phyloP scores from a whole-genome alignment of 2,329 filamentous ascomycete genomes.

The Lecanicillium sp. region DNA sequence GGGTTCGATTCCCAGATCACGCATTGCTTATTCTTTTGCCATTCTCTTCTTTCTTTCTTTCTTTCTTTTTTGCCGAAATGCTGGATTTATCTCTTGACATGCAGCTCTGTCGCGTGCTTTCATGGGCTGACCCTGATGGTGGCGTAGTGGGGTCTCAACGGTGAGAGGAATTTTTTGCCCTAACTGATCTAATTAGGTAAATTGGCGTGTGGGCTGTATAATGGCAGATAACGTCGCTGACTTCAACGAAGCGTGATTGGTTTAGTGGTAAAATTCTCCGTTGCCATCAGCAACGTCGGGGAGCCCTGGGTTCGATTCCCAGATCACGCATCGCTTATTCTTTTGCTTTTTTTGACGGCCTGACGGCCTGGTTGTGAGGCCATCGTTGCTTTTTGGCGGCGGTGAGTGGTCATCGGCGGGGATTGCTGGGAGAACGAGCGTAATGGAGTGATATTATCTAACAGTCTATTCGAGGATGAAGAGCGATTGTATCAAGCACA shows the following conservation, averaged over 20 bases:
- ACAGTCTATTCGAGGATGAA: neutral
- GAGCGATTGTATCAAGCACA: slow-evolving; percentile 10
- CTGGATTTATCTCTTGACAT: neutral
- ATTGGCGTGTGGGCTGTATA: neutral
- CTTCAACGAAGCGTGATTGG: slow-evolving; percentile 17
- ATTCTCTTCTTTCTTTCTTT: neutral
- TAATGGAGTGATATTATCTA: neutral
- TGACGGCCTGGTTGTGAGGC: too few species aligned
- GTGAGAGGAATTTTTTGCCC: slow-evolving; percentile 1
- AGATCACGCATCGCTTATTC: slow-evolving; percentile 17
- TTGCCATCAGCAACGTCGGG: slow-evolving; percentile 18
- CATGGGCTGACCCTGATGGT: neutral
- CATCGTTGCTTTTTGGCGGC: neutral
- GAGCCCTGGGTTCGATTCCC: slow-evolving; percentile 21
- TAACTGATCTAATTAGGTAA: neutral
- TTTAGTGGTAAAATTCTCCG: slow-evolving; percentile 22
- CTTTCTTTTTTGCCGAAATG: neutral
- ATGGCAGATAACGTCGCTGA: neutral
- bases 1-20: slow-evolving; percentile 22
- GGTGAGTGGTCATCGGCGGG: neutral
- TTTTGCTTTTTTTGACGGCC: slow-evolving; percentile 11
- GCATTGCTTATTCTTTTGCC: slow-evolving; percentile 14
- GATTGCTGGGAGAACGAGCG: neutral
- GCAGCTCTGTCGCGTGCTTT: neutral
- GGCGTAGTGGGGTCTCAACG: neutral